Base-by-base conservation (phyloP, 164 flowering plant genomes). In the Chimonanthus praecox region DNA sequence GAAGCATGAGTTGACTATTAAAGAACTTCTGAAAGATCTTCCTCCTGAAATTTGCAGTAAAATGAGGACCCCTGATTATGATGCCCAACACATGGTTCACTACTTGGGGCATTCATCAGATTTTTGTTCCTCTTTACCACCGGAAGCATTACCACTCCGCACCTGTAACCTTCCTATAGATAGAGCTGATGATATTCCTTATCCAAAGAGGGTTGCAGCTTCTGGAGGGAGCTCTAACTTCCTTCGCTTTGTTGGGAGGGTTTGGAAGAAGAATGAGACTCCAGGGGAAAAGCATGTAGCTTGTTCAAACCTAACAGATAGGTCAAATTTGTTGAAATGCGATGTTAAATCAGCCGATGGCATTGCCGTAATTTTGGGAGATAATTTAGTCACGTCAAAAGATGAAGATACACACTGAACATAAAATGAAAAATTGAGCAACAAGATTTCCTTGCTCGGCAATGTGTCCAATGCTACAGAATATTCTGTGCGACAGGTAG, bases 1-100 rank as follows among this genome's bases (percentile, higher is more conserved):
- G 78, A 84, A 83, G 82, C 98, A 92, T 74, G 82, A 85, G 68
- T 50, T 69, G 49, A 84, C 82, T 16, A 73, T 87, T 58, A 77
- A 78, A 60, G 85, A 88, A 45, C 67, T 89, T 67, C 43, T 96
- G 64, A 85, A 85, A 71, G 89, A 82, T 62, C 73, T 90, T 60
- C 80, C 92, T 68, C 83, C 87, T 5, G 86, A 89, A 74, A 79
- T 77, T 71, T 21, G 69, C 49, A 79, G 70, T 70, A 72, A 80
- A 86, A 74, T 71, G 82, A 6, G 69, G 33, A 33, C 33, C 58
- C 75, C 88, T 63, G 84, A 80, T 58, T 66, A 70, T 61, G 71
- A 73, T 69, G 64, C 70, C 70, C 72, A 71, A 3, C 47, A 44
- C 46, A 44, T 74, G 64, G 49, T 54, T 0, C 75, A 48, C 47